phyloP scores from a whole-genome alignment of 2,329 filamentous ascomycete genomes.

The Helotiales sp. region DNA sequence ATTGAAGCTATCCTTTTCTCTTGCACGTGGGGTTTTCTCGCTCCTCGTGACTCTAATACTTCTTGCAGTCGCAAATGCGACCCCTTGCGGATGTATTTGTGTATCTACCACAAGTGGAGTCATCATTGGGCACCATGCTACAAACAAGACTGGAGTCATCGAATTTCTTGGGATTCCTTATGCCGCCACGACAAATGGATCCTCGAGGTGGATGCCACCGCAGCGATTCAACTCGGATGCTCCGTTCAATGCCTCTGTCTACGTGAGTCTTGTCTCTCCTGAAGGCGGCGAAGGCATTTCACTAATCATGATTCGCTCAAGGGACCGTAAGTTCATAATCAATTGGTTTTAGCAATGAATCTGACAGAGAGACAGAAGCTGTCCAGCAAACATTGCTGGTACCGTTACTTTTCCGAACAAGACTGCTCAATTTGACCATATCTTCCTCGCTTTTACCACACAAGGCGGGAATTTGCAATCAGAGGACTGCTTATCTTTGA shows the following conservation, averaged over 20 bases:
- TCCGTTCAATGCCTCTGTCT: slow-evolving; percentile 5
- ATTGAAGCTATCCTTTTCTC: no score
- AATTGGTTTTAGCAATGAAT: background rate
- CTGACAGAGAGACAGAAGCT: background rate
- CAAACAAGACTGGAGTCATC: slow-evolving; percentile 3
- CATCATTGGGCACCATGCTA: slow-evolving; percentile 3
- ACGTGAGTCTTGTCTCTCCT: background rate
- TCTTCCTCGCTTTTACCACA: slow-evolving; percentile 10
- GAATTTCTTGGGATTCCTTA: slow-evolving; percentile 14
- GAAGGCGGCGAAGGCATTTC: background rate
- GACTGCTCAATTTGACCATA: slow-evolving; percentile 11
- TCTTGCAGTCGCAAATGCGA: no score
- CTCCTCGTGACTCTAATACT: no score
- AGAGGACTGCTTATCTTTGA: slow-evolving; percentile 38
- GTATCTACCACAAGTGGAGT: slow-evolving; percentile 9
- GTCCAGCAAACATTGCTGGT: slow-evolving; percentile 6
- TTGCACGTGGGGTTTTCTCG: no score
- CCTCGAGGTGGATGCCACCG: slow-evolving; percentile 6
- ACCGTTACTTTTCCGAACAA: slow-evolving; percentile 14
- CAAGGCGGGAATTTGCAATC: slow-evolving; percentile 11
- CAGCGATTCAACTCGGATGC: background rate
- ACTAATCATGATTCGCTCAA: background rate
- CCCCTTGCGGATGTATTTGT: no score
- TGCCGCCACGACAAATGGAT: slow-evolving; percentile 7
- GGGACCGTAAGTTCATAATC: background rate